Conservation (phyloP, 2,329 filamentous ascomycete species). For the Aspergillus tanneri region DNA sequence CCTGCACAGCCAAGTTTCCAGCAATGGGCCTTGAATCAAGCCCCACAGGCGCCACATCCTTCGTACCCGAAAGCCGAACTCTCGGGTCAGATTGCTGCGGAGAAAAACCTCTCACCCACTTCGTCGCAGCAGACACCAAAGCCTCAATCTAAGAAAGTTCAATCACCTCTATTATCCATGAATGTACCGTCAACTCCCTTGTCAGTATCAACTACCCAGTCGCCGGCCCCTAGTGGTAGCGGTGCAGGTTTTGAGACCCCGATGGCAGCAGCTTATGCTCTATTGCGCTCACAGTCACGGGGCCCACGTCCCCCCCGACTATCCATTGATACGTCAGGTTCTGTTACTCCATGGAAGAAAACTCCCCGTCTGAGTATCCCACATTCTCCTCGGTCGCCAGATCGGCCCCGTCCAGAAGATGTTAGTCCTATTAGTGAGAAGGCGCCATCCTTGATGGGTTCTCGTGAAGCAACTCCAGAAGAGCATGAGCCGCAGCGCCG, state of each 20-base stretch:
- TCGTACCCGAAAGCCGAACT: slow-evolving; percentile 22
- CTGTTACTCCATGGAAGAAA: slow-evolving; percentile 47
- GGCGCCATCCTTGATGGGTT: slow-evolving; percentile 38
- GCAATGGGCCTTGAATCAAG: slow-evolving; percentile 38
- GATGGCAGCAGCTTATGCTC: slow-evolving; percentile 23
- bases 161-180: slow-evolving; percentile 19
- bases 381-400: slow-evolving; percentile 40
- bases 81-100: slow-evolving; percentile 15
- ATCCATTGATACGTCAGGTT: slow-evolving; percentile 41
- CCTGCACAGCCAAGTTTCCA: slow-evolving; percentile 35
- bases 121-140: slow-evolving; percentile 20
- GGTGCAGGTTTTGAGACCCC: slow-evolving; percentile 31
- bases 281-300: slow-evolving; percentile 25
- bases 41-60: slow-evolving; percentile 32
- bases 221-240: slow-evolving; percentile 25
- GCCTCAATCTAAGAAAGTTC: slow-evolving; percentile 15
- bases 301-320: slow-evolving; percentile 31
- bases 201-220: slow-evolving; percentile 20
- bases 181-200: slow-evolving; percentile 31
- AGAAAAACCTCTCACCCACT: slow-evolving; percentile 21
- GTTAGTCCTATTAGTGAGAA: slow-evolving; percentile 48
- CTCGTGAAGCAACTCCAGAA: slow-evolving; percentile 28
- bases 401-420: slow-evolving; percentile 43
- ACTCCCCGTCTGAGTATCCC: slow-evolving; percentile 36
- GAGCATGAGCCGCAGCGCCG: slow-evolving; percentile 21